Evolutionary conservation across 352 stramenopile species (phyloP).

Genomic region (Peronosclerospora sorghi): DNA sequence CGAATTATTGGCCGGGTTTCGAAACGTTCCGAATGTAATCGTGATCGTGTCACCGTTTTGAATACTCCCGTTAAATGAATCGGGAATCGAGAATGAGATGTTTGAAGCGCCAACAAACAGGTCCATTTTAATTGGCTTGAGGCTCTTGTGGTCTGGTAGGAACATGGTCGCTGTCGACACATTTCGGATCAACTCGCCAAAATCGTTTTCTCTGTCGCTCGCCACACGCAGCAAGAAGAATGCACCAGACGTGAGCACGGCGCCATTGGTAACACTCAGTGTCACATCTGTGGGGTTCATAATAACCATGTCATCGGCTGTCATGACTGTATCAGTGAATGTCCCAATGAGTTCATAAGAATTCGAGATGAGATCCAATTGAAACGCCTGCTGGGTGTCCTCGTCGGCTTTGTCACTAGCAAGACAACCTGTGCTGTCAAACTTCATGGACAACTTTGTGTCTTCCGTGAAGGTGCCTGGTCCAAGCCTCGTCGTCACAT

Average conservation of each 20-base stretch:
- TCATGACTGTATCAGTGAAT: conserved; percentile 44
- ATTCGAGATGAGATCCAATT: conserved; percentile 35
- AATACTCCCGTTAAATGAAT: conserved; percentile 41
- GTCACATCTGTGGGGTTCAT: conserved; percentile 40
- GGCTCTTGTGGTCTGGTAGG: conserved; percentile 16
- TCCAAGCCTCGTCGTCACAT: conserved; percentile 43
- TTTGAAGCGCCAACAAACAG: conserved; percentile 45
- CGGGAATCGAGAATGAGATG: conserved; percentile 65
- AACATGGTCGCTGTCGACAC: conserved; percentile 36
- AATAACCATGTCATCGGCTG: conserved; percentile 32
- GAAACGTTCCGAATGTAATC: conserved; percentile 52
- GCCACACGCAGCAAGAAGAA: conserved; percentile 68
- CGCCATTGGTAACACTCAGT: conserved; percentile 50
- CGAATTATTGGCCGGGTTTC: conserved; percentile 51
- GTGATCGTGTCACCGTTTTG: conserved; percentile 65
- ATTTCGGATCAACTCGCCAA: conserved; percentile 42
- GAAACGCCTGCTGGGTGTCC: conserved; percentile 42
- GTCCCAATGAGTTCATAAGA: conserved; percentile 45
- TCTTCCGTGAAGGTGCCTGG: conserved; percentile 50
- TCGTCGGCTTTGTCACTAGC: too few relatives aligned
- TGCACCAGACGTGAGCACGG: conserved; percentile 36
- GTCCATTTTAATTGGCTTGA: conserved; percentile 24
- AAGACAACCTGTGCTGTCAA: conserved; percentile 45
- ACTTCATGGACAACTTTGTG: conserved; percentile 39
- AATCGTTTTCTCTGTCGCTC: conserved; percentile 38